Evolutionary conservation across 495 filamentous ascomycete species (phyloP).

Genomic region (Daldinia loculata): DNA sequence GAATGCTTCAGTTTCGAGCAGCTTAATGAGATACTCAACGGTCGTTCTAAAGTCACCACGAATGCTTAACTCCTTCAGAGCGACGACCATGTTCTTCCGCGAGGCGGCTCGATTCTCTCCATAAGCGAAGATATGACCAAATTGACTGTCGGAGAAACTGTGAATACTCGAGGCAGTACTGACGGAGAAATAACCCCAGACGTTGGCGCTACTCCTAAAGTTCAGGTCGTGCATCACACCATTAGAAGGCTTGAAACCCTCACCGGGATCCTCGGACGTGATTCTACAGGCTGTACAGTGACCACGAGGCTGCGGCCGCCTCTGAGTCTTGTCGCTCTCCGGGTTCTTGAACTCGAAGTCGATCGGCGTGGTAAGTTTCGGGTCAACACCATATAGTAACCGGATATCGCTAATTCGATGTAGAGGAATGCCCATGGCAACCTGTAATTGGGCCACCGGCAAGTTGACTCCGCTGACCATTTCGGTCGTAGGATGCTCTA

Average conservation of each 20-base stretch:
- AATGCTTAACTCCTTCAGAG: slow-evolving; percentile 98
- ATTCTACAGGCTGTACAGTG: slow-evolving; percentile 99
- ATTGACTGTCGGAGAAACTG: slow-evolving; percentile 98
- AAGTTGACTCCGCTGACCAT: slow-evolving; percentile 99
- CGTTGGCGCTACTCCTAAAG: slow-evolving; percentile 97
- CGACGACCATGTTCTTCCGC: slow-evolving; percentile 99
- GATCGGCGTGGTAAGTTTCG: slow-evolving; percentile 82
- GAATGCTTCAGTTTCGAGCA: slow-evolving; percentile 97
- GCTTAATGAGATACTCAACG: slow-evolving; percentile 98
- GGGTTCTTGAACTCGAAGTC: slow-evolving; percentile 96
- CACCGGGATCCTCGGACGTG: slow-evolving; percentile 97
- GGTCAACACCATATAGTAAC: slow-evolving; percentile 94
- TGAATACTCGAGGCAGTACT: slow-evolving; percentile 96
- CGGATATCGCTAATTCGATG: slow-evolving; percentile 96
- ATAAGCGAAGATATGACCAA: slow-evolving; percentile 99
- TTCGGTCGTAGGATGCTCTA: slow-evolving; percentile 98
- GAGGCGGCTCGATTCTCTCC: slow-evolving; percentile 96
- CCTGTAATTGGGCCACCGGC: slow-evolving; percentile 95
- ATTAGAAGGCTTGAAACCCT: slow-evolving; percentile 99
- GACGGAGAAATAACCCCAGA: slow-evolving; percentile 99
- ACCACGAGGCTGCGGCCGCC: slow-evolving; percentile 89
- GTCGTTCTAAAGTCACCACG: slow-evolving; percentile 99
- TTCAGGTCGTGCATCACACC: slow-evolving; percentile 99
- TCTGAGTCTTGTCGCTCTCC: slow-evolving; percentile 83
- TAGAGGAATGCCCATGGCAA: slow-evolving; percentile 98